A percentile compares a stretch with the other conserved stretches of the same genome.
These are phyloP conservation scores for Sanghuangporus weigelae DNA, from an alignment of 1,284 basidiomycete species.

Conservation along the genomic window DNA sequence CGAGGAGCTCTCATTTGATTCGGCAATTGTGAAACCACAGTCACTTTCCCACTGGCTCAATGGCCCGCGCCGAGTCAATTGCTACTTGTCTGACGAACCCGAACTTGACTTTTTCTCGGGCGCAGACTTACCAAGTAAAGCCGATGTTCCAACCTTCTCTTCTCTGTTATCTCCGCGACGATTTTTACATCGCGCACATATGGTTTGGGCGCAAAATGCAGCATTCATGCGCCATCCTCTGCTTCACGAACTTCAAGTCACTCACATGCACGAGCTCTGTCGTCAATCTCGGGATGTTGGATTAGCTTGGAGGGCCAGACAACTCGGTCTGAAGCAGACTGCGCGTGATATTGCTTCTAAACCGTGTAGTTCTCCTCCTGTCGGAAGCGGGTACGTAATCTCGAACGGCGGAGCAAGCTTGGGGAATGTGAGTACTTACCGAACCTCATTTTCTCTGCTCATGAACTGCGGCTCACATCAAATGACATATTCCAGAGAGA, in stretches of 20 bases:
- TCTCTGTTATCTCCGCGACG: constrained; percentile 39
- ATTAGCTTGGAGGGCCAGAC: constrained; percentile 24
- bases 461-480: not conserved
- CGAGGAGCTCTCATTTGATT: not conserved
- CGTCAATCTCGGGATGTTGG: constrained; percentile 25
- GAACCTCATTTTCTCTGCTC: not conserved
- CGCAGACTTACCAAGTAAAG: not conserved
- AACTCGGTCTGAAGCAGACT: constrained; percentile 9
- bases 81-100: not conserved
- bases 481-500: constrained; percentile 27
- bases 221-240: constrained; percentile 39
- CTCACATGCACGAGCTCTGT: constrained; percentile 26
- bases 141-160: constrained; percentile 30
- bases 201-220: constrained; percentile 34
- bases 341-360: not conserved
- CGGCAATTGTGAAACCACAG: not conserved
- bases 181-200: constrained; percentile 40
- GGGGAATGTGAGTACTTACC: constrained; percentile 37
- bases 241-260: constrained; percentile 39
- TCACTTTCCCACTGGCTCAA: not conserved
- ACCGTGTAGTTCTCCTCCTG: not conserved
- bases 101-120: not conserved
- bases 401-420: constrained; percentile 41
- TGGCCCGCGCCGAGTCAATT: not conserved
- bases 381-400: constrained; percentile 23